These are phyloP conservation scores for Fagopyrum esculentum DNA, from an alignment of 148 eudicot species.

Conservation along the genomic window DNA sequence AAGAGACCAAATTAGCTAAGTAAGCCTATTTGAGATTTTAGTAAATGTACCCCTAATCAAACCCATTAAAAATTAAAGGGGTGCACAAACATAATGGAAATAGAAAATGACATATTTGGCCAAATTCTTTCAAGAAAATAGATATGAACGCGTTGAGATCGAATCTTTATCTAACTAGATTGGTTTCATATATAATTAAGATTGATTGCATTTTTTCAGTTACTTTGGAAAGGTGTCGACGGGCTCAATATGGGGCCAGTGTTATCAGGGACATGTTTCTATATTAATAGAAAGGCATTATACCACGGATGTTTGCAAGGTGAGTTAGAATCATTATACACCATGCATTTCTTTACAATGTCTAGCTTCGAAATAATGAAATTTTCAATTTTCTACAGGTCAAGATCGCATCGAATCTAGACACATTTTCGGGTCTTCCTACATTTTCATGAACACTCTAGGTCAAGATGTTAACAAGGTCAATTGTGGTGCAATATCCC, in stretches of 20 bases:
- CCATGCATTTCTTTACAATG: background rate
- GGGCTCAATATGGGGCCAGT: constrained; percentile 46
- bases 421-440: background rate
- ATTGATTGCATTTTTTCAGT: constrained; percentile 19
- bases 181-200: background rate
- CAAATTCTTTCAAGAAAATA: too few relatives aligned
- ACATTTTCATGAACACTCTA: constrained; percentile 8
- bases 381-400: background rate
- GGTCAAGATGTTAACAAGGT: background rate
- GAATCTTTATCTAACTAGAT: too few relatives aligned
- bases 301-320: constrained; percentile 23
- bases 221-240: constrained; percentile 42
- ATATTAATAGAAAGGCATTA: constrained; percentile 55
- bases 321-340: background rate
- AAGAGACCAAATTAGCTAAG: too few relatives aligned
- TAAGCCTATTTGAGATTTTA: too few relatives aligned
- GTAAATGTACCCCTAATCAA: too few relatives aligned
- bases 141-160: too few relatives aligned
- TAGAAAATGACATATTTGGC: too few relatives aligned
- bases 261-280: constrained; percentile 54
- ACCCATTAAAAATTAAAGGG: too few relatives aligned
- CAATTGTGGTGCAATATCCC: background rate
- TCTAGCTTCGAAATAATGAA: background rate
- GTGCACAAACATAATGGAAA: too few relatives aligned
- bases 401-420: background rate